Percentiles rank a stretch among this genome's conserved stretches.
These are phyloP conservation scores for Eimeria sp. DNA, from an alignment of 169 alveolate species.

Conservation along the genomic window DNA sequence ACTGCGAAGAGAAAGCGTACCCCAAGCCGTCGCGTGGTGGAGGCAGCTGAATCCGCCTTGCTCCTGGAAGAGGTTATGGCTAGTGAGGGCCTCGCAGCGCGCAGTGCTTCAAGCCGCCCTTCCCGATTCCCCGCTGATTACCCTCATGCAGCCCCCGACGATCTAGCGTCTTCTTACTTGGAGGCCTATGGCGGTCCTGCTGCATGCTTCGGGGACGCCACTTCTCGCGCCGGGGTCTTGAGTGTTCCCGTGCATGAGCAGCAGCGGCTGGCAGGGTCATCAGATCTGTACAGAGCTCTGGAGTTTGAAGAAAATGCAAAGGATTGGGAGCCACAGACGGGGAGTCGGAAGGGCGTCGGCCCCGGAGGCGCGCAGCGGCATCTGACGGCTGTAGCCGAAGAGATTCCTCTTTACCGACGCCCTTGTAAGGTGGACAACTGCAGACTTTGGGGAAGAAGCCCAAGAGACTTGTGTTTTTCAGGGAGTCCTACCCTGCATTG, in stretches of 20 bases:
- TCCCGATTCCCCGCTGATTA: neutral
- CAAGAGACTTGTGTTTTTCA: neutral
- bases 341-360: neutral
- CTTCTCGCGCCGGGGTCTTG: constrained; percentile 14
- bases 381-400: neutral
- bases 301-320: neutral
- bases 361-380: neutral
- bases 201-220: neutral
- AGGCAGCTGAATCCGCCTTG: constrained; percentile 73
- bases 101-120: neutral
- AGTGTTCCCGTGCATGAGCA: constrained; percentile 43
- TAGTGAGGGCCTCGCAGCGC: constrained; percentile 20
- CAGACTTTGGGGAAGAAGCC: neutral
- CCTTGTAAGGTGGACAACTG: constrained; percentile 21
- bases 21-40: constrained; percentile 77
- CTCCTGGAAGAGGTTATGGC: constrained; percentile 74
- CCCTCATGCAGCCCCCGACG: neutral
- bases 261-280: constrained; percentile 5
- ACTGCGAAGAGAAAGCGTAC: constrained; percentile 66
- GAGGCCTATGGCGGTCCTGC: neutral
- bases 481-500: neutral
- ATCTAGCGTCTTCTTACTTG: neutral
- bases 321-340: constrained; percentile 4
- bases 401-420: constrained; percentile 56
- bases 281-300: neutral